A percentile compares a stretch with the other conserved stretches of the same genome.
Conservation (phyloP, 768 basidiomycete species). For the Multifurca ochricompacta region DNA sequence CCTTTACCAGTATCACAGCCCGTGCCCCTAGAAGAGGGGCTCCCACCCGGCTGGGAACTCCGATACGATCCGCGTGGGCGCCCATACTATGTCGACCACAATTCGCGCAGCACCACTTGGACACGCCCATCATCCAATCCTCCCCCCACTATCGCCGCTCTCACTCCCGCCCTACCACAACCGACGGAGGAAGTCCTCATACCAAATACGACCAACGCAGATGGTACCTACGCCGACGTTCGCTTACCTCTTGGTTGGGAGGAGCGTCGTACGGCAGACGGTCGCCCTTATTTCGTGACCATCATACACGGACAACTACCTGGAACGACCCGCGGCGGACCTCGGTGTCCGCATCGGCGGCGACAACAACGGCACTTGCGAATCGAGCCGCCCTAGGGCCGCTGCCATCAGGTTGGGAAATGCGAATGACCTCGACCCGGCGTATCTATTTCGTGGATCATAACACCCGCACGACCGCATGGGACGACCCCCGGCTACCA, state of each 20-base stretch:
- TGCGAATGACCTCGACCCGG: slow-evolving; percentile 78
- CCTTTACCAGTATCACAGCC: slow-evolving; percentile 23
- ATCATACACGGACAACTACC: slow-evolving; percentile 78
- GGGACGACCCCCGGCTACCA: slow-evolving; percentile 89
- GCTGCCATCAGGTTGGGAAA: slow-evolving; percentile 90
- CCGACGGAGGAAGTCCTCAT: neutral
- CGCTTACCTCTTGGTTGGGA: slow-evolving; percentile 90
- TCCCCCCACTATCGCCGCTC: slow-evolving; percentile 24
- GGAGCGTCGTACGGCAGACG: slow-evolving; percentile 84
- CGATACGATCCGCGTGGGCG: slow-evolving; percentile 65
- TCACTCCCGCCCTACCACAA: slow-evolving; percentile 18
- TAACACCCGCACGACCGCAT: slow-evolving; percentile 80
- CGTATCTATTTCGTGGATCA: slow-evolving; percentile 93
- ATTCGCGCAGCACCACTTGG: slow-evolving; percentile 76
- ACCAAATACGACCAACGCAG: slow-evolving; percentile 21
- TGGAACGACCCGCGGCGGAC: slow-evolving; percentile 82
- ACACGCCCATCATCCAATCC: slow-evolving; percentile 39
- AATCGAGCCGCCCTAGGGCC: slow-evolving; percentile 50
- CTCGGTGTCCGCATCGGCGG: slow-evolving; percentile 40
- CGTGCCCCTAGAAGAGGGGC: slow-evolving; percentile 44
- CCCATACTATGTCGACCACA: slow-evolving; percentile 85
- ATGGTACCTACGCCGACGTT: slow-evolving; percentile 44
- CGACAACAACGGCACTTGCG: slow-evolving; percentile 30
- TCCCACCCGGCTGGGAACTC: slow-evolving; percentile 81
- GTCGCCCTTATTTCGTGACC: slow-evolving; percentile 71